A percentile compares a stretch with the other conserved stretches of the same genome.
Conservation (phyloP, 805 yeast species). For the Kuraishia borneana region DNA sequence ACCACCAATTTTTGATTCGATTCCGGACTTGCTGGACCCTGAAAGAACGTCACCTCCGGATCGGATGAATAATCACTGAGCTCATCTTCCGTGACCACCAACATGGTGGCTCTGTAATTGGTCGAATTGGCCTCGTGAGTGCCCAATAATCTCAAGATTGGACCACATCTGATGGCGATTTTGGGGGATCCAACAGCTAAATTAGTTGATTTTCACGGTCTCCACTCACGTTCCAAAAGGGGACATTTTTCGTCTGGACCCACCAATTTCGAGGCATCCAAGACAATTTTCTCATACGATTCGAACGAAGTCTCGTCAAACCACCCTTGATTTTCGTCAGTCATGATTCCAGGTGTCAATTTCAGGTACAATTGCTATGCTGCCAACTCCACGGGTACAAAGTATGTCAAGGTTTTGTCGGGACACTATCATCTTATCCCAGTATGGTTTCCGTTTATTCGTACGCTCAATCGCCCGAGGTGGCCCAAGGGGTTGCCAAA, state of each 20-base stretch:
- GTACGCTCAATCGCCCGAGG: conserved; percentile 41
- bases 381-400: background rate
- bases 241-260: conserved; percentile 4
- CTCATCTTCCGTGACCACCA: conserved; percentile 47
- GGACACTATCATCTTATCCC: background rate
- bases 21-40: conserved; percentile 21
- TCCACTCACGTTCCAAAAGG: conserved; percentile 2
- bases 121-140: conserved; percentile 37
- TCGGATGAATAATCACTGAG: conserved; percentile 10
- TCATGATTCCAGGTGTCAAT: background rate
- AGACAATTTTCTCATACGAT: conserved; percentile 10
- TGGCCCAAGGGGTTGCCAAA: conserved; percentile 57
- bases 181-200: conserved; percentile 13
- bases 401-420: background rate
- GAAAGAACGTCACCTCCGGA: conserved; percentile 20
- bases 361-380: background rate
- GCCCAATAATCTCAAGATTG: conserved; percentile 58
- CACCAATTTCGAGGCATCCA: background rate
- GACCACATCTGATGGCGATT: conserved; percentile 60
- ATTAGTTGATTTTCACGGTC: background rate
- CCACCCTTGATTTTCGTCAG: conserved; percentile 10
- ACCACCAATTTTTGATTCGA: conserved; percentile 6
- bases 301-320: conserved; percentile 17
- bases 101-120: conserved; percentile 57
- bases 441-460: conserved; percentile 24